Evolutionary conservation across 176 grass and related monocot species (phyloP).

Genomic region (maize (Zea mays)): DNA sequence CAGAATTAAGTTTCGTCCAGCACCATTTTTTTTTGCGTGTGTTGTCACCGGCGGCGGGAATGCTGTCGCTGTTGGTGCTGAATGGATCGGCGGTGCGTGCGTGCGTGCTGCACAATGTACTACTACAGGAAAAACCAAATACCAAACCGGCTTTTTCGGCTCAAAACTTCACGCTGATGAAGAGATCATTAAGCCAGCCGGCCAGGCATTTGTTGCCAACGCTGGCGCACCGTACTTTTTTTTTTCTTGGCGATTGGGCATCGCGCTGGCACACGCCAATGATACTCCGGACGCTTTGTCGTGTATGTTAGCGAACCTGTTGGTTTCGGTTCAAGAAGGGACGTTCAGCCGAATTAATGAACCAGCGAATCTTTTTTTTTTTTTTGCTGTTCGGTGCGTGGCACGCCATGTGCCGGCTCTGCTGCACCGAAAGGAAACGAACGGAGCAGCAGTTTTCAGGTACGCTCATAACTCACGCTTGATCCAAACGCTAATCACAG

Average conservation of each 20-base stretch:
- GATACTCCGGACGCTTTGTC: conserved; percentile 16
- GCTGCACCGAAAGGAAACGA: neutral
- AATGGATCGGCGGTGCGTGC: neutral
- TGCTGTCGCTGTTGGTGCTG: conserved; percentile 25
- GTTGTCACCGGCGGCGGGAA: neutral
- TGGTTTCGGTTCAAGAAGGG: neutral
- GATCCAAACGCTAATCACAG: conserved; percentile 4
- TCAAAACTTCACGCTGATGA: no score
- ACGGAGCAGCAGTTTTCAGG: conserved; percentile 12
- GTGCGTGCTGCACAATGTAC: no score
- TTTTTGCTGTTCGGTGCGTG: conserved; percentile 9
- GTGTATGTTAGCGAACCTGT: neutral
- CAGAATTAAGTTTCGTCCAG: conserved; percentile 7
- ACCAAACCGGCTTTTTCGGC: no score
- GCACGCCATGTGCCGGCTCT: conserved; percentile 44
- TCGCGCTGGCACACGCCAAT: neutral
- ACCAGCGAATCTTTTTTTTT: neutral
- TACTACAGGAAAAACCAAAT: no score
- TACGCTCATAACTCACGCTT: neutral
- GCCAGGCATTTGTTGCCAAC: no score
- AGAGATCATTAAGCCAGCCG: no score
- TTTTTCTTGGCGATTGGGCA: no score
- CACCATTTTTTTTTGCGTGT: no score
- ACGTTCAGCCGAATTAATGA: neutral
- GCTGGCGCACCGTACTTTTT: no score